Percentiles rank a stretch among this genome's conserved stretches.
These are phyloP conservation scores for Arachnopeziza araneosa DNA, from an alignment of 2,329 filamentous ascomycete species.

Conservation along the genomic window DNA sequence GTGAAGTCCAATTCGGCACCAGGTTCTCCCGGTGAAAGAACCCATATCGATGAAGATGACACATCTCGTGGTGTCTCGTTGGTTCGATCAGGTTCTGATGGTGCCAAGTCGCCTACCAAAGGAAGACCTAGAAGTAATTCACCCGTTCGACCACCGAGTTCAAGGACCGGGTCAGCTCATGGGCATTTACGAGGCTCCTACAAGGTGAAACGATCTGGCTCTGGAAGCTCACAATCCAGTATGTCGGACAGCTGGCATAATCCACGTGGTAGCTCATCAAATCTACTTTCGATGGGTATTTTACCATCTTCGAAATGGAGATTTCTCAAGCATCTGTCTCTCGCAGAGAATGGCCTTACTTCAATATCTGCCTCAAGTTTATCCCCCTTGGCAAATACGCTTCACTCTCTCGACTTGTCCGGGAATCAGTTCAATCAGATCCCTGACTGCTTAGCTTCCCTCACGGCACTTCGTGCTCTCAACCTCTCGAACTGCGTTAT, in stretches of 20 bases:
- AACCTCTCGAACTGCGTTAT: slow-evolving; percentile 99
- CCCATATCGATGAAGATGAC: slow-evolving; percentile 29
- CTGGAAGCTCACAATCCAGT: slow-evolving; percentile 86
- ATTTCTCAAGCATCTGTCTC: slow-evolving; percentile 83
- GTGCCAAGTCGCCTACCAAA: slow-evolving; percentile 26
- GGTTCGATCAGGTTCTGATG: slow-evolving; percentile 28
- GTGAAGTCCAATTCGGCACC: slow-evolving; percentile 62
- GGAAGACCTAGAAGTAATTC: slow-evolving; percentile 69
- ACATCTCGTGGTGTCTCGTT: slow-evolving; percentile 21
- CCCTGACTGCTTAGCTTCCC: slow-evolving; percentile 79
- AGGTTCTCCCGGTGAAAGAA: slow-evolving; percentile 32
- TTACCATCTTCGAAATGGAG: slow-evolving; percentile 89
- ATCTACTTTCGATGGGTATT: slow-evolving; percentile 64
- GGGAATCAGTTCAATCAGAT: slow-evolving; percentile 91
- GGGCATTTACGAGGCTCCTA: slow-evolving; percentile 59
- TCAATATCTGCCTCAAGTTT: slow-evolving; percentile 71
- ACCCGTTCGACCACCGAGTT: slow-evolving; percentile 69
- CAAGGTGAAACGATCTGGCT: slow-evolving; percentile 80
- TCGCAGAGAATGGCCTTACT: slow-evolving; percentile 87
- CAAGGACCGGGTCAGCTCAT: slow-evolving; percentile 56
- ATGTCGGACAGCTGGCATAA: slow-evolving; percentile 58
- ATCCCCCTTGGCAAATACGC: slow-evolving; percentile 74
- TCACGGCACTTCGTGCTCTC: slow-evolving; percentile 83
- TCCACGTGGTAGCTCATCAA: slow-evolving; percentile 69
- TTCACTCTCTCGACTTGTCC: slow-evolving; percentile 89